Conservation (phyloP, 2,329 filamentous ascomycete genomes). For the Cercospora berteroae region DNA sequence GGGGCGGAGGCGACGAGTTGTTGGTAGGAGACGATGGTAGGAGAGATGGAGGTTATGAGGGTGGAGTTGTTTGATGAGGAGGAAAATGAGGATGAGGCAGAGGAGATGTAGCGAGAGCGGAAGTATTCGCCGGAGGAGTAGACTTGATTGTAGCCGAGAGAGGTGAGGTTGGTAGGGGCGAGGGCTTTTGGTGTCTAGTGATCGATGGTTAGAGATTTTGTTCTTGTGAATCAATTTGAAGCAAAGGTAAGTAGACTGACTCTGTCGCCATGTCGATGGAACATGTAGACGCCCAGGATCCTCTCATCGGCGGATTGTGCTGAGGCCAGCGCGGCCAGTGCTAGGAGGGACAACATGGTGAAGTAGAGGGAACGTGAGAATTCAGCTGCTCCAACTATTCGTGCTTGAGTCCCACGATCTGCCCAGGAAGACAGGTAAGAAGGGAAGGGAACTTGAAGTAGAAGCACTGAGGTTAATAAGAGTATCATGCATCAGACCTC, state of each 20-base stretch:
- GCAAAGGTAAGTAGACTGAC: not conserved
- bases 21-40: slow-evolving; percentile 61
- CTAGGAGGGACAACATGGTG: slow-evolving; percentile 20
- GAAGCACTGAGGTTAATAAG: slow-evolving; percentile 19
- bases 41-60: not conserved
- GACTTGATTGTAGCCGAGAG: slow-evolving; percentile 75
- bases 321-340: slow-evolving; percentile 27
- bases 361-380: not conserved
- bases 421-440: not conserved
- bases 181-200: slow-evolving; percentile 66
- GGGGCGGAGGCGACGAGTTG: slow-evolving; percentile 74
- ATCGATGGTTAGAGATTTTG: not conserved
- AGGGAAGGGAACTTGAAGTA: not conserved
- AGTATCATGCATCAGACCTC: slow-evolving; percentile 1
- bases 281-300: slow-evolving; percentile 79
- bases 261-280: slow-evolving; percentile 85
- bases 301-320: slow-evolving; percentile 55
- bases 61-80: slow-evolving; percentile 55
- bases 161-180: slow-evolving; percentile 69
- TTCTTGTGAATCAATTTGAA: no score
- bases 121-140: slow-evolving; percentile 72
- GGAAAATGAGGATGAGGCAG: slow-evolving; percentile 53
- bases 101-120: slow-evolving; percentile 69
- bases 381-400: not conserved
- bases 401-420: not conserved